Evolutionary conservation across 2,329 filamentous ascomycete genomes (phyloP), one percentile per base, ranked within the genome.

Genomic region (Phialophora chinensis): DNA sequence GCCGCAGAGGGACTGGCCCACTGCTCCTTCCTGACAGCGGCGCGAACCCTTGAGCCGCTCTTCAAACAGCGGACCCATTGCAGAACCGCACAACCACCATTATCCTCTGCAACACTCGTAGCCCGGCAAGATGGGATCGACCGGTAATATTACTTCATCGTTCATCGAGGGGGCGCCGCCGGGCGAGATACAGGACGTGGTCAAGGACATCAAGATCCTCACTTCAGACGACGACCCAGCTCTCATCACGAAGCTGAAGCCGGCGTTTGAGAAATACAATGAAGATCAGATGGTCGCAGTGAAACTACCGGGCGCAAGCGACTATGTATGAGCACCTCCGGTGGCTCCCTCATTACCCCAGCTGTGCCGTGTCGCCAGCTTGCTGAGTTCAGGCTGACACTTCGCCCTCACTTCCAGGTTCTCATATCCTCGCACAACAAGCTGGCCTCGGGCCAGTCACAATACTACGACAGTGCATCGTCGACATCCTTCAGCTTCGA

Each of bases 151-250:
- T 63, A 84, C 92, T 71, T 91, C 93, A 72, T 90, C 93, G 60
- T 99, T 98, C 79, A 90, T 99, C 72, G 90, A 96, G 82, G 92
- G 92, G 76, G 93, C 95, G 74, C 95, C 95, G 56, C 95, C 95
- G 25, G 95, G 95, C 84, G 95, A 99, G 92, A 90, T 97, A 73
- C 86, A 88, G 79, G 93, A 97, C 82, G 92, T 97, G 72, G 88
- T 57, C 66, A 69, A 79, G 96, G 95, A 97, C 77, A 96, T 99
- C 83, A 96, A 97, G 80, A 85, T 88, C 59, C 85, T 99, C 52
- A 92, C 93, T 20, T 83, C 87, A 69, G 87, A 90, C 72, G 87
- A 88, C 23, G 70, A 74, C 50, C 86, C 88, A 44, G 82, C 85
- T 63, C 82, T 95, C 68, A 81, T 93, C 63, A 82, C 87, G 67